Evolutionary conservation across 345 rosid species (phyloP).

Genomic region (Melastoma malabathricum): DNA sequence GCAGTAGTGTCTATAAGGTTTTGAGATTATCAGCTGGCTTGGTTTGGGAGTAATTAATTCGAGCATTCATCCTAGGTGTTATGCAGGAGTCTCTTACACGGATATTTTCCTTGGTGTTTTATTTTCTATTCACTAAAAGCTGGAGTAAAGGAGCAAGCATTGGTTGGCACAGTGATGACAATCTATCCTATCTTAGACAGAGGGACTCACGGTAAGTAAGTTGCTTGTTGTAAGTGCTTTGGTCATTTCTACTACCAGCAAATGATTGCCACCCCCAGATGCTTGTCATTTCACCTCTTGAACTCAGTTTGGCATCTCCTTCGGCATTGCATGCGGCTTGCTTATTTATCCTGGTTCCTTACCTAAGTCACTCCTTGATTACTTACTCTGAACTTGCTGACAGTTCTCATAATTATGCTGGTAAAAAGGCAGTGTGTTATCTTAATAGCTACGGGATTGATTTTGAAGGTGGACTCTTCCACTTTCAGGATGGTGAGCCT

Average conservation of each 20-base stretch:
- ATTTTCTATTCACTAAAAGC: constrained; percentile 20
- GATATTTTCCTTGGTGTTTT: background rate
- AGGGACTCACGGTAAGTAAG: constrained; percentile 47
- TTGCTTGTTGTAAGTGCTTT: background rate
- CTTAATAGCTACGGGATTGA: constrained; percentile 56
- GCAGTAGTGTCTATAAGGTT: no score
- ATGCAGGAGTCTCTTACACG: no score
- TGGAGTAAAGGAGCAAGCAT: constrained; percentile 86
- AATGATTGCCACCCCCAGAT: background rate
- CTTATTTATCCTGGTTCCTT: background rate
- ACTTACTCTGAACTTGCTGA: constrained; percentile 4
- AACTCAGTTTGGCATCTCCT: no score
- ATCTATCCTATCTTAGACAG: constrained; percentile 70
- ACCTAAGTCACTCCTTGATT: no score
- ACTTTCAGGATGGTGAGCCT: constrained; percentile 74
- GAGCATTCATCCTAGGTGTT: background rate
- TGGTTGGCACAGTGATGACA: constrained; percentile 97
- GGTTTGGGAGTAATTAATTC: background rate
- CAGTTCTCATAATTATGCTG: constrained; percentile 10
- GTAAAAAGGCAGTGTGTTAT: constrained; percentile 83
- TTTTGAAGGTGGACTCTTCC: constrained; percentile 75
- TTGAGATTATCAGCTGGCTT: background rate
- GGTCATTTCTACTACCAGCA: no score
- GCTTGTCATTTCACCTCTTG: background rate
- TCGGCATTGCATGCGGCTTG: no score